Percentiles rank a stretch among this genome's conserved stretches.
These are phyloP conservation scores for Dactylis glomerata DNA, from an alignment of 176 grass and related monocot species.

Conservation along the genomic window DNA sequence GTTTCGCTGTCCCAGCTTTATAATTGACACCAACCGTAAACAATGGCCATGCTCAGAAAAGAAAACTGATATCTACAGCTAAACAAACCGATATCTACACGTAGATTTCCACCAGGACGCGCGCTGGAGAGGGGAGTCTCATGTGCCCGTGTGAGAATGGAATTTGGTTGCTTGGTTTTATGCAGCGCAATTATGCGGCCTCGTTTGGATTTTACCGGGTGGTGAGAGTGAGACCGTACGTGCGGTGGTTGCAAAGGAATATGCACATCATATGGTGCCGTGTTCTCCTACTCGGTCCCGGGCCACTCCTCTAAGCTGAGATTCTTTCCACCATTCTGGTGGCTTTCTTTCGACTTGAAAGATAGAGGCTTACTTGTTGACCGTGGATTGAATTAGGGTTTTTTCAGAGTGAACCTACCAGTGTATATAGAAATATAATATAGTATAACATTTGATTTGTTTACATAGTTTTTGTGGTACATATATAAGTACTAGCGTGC, in stretches of 20 bases:
- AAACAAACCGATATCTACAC: no score
- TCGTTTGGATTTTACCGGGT: constrained; percentile 30
- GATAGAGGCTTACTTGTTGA: not conserved
- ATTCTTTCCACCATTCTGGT: constrained; percentile 31
- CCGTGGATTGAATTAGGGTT: not conserved
- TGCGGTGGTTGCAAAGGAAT: constrained; percentile 13
- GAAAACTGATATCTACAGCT: not conserved
- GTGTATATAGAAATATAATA: not conserved
- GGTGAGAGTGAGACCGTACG: not conserved
- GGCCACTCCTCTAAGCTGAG: constrained; percentile 17
- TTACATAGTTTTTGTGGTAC: not conserved
- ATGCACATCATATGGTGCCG: not conserved
- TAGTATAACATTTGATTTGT: no score
- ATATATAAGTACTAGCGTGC: not conserved
- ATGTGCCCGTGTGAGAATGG: constrained; percentile 24
- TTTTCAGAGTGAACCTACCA: not conserved
- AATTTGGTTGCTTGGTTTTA: constrained; percentile 32
- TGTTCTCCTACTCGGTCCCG: not conserved
- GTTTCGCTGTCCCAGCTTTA: not conserved
- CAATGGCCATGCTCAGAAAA: not conserved
- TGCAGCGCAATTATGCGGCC: constrained; percentile 12
- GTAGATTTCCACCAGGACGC: not conserved
- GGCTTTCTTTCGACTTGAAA: not conserved
- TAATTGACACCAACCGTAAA: constrained; percentile 8
- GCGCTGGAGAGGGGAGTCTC: not conserved